Base-by-base conservation (phyloP, 1,139 yeast genomes). In the Eremothecium gossypii region DNA sequence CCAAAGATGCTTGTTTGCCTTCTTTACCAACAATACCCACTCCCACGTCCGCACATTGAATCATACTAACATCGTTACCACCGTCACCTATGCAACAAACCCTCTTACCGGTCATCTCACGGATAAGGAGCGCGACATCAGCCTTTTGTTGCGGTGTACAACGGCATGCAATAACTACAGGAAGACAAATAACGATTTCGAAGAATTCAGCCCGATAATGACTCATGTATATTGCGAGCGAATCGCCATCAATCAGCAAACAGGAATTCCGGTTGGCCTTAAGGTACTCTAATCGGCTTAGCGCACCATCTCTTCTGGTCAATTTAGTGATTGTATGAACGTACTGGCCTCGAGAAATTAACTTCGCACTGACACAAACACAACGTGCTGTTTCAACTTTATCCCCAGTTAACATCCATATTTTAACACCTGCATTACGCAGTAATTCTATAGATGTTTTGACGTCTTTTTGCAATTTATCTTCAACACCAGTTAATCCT, bases 361-460 rank as follows among this genome's bases (percentile, higher is more conserved):
- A 74, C 57, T 89, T 80, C 20, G 97, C 93, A 60, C 95, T 84
- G 12, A 93, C 84, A 20, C 97, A 87, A 30, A 93, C 96, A 71
- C 98, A 91, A 48, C 86, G 77, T 1, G 98, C 98, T 0, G 99
- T 93, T 64, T 93, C 99, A 7, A 91, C 97, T 61, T 93, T 93
- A 61, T 93, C 99, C 50, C 99, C 99, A 0, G 99, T 93, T 40
- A 93, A 69, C 98, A 93, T 93, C 99, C 99, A 93, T 41, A 93
- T 91, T 57, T 86, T 86, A 45, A 93, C 79, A 2, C 98, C 98
- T 0, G 98, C 99, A 65, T 93, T 91, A 53, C 98, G 73, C 50
- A 93, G 70, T 31, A 91, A 70, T 65, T 93, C 99, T 47, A 93
- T 80, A 0, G 96, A 85, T 0, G 94, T 76, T 61, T 89, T 91